Conservation (phyloP, 352 stramenopile species). For the Globisporangium alternatum region DNA sequence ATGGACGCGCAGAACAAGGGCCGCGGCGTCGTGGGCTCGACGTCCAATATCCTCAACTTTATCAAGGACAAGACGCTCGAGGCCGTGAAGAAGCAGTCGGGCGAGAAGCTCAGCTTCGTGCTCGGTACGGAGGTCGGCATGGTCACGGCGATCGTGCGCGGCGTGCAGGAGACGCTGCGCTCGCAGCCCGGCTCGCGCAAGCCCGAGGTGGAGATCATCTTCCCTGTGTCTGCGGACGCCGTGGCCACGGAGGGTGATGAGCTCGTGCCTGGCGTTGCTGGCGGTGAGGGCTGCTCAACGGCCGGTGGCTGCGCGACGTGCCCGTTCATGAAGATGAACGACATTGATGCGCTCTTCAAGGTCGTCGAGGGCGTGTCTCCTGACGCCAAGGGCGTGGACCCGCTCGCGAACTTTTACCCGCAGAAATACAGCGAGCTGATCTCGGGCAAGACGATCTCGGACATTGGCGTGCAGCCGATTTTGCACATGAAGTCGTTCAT, state of each 20-base stretch:
- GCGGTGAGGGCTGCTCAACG: constrained; percentile 95
- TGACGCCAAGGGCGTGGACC: constrained; percentile 33
- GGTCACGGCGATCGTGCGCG: constrained; percentile 97
- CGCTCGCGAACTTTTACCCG: constrained; percentile 87
- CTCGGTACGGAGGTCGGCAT: constrained; percentile 96
- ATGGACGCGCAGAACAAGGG: constrained; percentile 92
- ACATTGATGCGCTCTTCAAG: constrained; percentile 95
- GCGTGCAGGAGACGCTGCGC: constrained; percentile 84
- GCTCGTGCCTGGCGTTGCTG: constrained; percentile 89
- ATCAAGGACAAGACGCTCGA: constrained; percentile 94
- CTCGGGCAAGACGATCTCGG: constrained; percentile 86
- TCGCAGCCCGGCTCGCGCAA: constrained; percentile 43
- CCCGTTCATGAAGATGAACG: constrained; percentile 99
- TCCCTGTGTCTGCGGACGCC: constrained; percentile 94
- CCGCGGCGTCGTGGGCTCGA: constrained; percentile 93
- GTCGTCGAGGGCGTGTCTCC: constrained; percentile 72
- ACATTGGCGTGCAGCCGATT: constrained; percentile 94
- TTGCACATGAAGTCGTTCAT: constrained; percentile 97
- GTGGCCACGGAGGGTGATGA: constrained; percentile 75
- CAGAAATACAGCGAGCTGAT: constrained; percentile 92
- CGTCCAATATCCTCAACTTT: constrained; percentile 97
- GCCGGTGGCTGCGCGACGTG: constrained; percentile 96
- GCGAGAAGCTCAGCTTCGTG: constrained; percentile 91
- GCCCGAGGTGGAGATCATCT: constrained; percentile 95
- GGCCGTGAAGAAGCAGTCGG: constrained; percentile 56